Percentiles rank a stretch among this genome's conserved stretches.
phyloP scores from a whole-genome alignment of 108 stramenopile species.

The Schizochytrium sp. region DNA sequence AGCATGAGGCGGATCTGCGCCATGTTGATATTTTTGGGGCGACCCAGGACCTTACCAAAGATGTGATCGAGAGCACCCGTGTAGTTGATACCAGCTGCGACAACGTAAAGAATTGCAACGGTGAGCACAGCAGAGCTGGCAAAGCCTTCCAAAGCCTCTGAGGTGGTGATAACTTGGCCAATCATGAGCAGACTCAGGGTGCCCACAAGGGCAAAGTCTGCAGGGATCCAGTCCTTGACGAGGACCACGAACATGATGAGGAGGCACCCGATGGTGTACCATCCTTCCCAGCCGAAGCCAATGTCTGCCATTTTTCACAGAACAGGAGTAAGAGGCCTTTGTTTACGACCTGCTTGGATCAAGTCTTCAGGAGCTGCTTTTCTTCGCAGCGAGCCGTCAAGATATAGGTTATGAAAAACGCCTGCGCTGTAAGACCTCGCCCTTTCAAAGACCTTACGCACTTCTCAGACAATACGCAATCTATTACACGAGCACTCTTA shows the following conservation, averaged over 20 bases:
- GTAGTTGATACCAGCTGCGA: slow-evolving; percentile 83
- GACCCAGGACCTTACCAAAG: slow-evolving; percentile 84
- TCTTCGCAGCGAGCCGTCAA: too few relatives aligned
- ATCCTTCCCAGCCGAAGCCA: slow-evolving; percentile 45
- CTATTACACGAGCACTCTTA: too few relatives aligned
- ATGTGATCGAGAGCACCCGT: slow-evolving; percentile 89
- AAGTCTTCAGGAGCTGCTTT: too few relatives aligned
- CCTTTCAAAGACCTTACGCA: too few relatives aligned
- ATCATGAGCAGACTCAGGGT: slow-evolving; percentile 83
- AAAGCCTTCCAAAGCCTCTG: slow-evolving; percentile 84
- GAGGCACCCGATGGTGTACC: slow-evolving; percentile 48
- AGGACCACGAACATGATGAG: slow-evolving; percentile 26
- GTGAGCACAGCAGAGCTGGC: slow-evolving; percentile 84
- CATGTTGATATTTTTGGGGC: slow-evolving; percentile 74
- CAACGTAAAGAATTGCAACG: slow-evolving; percentile 83
- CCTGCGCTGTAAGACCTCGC: too few relatives aligned
- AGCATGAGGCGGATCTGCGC: slow-evolving; percentile 82
- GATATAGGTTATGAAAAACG: too few relatives aligned
- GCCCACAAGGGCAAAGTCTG: slow-evolving; percentile 74
- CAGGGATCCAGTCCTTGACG: neutral
- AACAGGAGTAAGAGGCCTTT: too few relatives aligned
- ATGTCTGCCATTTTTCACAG: too few relatives aligned
- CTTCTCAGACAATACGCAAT: too few relatives aligned
- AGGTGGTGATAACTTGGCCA: slow-evolving; percentile 78
- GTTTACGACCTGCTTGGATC: too few relatives aligned